These are phyloP conservation scores for Aspergillus campestris DNA, from an alignment of 495 filamentous ascomycete species.

Conservation along the genomic window DNA sequence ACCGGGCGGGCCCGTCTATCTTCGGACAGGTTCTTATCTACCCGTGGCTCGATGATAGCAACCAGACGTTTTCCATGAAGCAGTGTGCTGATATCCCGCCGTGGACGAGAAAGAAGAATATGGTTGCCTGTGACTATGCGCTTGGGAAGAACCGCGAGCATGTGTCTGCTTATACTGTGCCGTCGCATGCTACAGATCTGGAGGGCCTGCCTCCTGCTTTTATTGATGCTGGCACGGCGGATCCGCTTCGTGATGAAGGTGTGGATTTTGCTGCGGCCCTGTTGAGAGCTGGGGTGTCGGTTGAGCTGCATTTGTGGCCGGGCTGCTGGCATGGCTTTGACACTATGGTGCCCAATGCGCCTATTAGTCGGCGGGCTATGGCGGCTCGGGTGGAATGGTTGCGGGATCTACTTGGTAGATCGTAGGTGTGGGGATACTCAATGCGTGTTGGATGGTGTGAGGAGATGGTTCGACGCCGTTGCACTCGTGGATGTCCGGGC, in stretches of 20 bases:
- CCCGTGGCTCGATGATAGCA: conserved; percentile 36
- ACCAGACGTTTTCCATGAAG: background rate
- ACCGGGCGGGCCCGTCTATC: conserved; percentile 20
- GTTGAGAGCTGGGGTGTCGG: conserved; percentile 25
- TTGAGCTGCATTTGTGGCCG: conserved; percentile 44
- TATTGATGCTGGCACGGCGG: conserved; percentile 16
- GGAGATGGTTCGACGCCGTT: too few relatives aligned
- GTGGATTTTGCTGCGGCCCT: conserved; percentile 30
- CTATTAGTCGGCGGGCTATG: background rate
- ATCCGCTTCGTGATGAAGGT: conserved; percentile 35
- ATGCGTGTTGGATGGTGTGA: too few relatives aligned
- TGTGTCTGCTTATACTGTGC: conserved; percentile 7
- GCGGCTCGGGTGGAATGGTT: conserved; percentile 2
- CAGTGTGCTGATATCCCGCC: conserved; percentile 5
- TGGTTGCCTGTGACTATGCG: conserved; percentile 1
- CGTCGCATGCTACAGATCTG: conserved; percentile 10
- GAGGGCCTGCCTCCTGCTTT: conserved; percentile 13
- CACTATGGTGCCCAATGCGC: conserved; percentile 9
- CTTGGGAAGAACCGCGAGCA: background rate
- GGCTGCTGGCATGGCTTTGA: conserved; percentile 44
- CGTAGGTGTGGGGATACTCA: too few relatives aligned
- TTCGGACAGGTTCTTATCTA: conserved; percentile 35
- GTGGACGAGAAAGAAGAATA: conserved; percentile 16
- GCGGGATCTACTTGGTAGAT: background rate
- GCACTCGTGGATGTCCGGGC: too few relatives aligned